phyloP scores from a whole-genome alignment of 2,329 filamentous ascomycete genomes.

The Microascus cirrosus region DNA sequence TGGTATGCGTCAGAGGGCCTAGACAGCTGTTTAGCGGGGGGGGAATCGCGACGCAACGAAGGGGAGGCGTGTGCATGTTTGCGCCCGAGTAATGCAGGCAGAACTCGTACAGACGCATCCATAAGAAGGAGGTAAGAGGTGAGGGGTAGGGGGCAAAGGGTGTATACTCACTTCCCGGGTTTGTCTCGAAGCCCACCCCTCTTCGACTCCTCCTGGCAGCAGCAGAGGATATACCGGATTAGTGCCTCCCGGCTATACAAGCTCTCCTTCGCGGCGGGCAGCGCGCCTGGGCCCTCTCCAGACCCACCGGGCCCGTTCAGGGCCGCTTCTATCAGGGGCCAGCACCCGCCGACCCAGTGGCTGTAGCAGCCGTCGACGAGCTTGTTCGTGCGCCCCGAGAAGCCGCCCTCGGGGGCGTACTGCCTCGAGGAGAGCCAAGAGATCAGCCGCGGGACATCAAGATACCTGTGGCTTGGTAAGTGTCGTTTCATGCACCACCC shows the following conservation, averaged over 20 bases:
- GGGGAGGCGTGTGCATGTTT: background rate
- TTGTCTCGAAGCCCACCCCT: slow-evolving; percentile 86
- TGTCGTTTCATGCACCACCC: background rate
- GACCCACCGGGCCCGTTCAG: slow-evolving; percentile 37
- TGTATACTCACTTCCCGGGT: slow-evolving; percentile 63
- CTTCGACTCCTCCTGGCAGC: slow-evolving; percentile 63
- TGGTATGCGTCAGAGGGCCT: slow-evolving; percentile 82
- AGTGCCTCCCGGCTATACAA: slow-evolving; percentile 77
- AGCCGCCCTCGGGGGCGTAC: slow-evolving; percentile 82
- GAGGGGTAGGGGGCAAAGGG: background rate
- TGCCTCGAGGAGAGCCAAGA: slow-evolving; percentile 87
- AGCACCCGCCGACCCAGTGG: slow-evolving; percentile 94
- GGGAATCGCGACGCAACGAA: background rate
- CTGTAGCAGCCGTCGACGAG: slow-evolving; percentile 97
- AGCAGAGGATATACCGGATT: slow-evolving; percentile 79
- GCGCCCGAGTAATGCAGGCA: background rate
- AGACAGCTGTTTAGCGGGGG: slow-evolving; percentile 5
- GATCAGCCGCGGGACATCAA: slow-evolving; percentile 67
- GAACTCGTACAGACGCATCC: background rate
- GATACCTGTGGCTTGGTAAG: slow-evolving; percentile 38
- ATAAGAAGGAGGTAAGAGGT: slow-evolving; percentile 2
- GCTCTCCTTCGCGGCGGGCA: slow-evolving; percentile 23
- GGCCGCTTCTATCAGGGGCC: slow-evolving; percentile 78
- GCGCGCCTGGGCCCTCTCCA: background rate
- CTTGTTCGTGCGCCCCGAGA: slow-evolving; percentile 92